Evolutionary conservation across 2,329 filamentous ascomycete genomes (phyloP).

Genomic region (Leptodontidium sp.): DNA sequence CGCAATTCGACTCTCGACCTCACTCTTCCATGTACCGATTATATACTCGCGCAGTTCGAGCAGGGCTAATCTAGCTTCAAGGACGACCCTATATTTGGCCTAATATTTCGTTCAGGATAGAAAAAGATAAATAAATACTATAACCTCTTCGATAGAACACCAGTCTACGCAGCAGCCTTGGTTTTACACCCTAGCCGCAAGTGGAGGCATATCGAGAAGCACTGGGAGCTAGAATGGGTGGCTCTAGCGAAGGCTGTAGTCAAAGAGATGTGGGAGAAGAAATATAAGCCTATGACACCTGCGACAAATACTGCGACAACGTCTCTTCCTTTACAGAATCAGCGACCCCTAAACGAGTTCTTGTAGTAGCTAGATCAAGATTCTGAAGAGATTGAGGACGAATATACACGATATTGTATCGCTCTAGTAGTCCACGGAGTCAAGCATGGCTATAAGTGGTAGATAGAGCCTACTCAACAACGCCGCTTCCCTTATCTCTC

Average conservation of each 20-base stretch:
- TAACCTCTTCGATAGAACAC: background rate
- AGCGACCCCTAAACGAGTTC: background rate
- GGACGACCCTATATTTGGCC: background rate
- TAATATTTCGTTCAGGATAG: background rate
- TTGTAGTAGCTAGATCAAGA: background rate
- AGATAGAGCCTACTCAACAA: background rate
- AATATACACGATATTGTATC: background rate
- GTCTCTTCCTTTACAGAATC: background rate
- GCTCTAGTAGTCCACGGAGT: background rate
- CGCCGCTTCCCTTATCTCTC: background rate
- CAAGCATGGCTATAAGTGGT: background rate
- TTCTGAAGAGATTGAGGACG: background rate
- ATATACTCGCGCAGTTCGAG: background rate
- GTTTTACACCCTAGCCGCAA: too few species aligned
- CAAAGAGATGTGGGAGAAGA: background rate
- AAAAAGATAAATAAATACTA: constrained; percentile 1
- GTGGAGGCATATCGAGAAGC: background rate
- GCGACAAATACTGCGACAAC: too few species aligned
- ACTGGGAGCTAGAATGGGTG: background rate
- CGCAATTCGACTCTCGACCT: background rate
- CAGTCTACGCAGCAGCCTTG: too few species aligned
- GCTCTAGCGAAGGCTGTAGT: background rate
- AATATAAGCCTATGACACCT: background rate
- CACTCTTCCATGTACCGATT: background rate
- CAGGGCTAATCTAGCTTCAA: background rate